phyloP scores from a whole-genome alignment of 345 rosid species.

The Pistacia vera region DNA sequence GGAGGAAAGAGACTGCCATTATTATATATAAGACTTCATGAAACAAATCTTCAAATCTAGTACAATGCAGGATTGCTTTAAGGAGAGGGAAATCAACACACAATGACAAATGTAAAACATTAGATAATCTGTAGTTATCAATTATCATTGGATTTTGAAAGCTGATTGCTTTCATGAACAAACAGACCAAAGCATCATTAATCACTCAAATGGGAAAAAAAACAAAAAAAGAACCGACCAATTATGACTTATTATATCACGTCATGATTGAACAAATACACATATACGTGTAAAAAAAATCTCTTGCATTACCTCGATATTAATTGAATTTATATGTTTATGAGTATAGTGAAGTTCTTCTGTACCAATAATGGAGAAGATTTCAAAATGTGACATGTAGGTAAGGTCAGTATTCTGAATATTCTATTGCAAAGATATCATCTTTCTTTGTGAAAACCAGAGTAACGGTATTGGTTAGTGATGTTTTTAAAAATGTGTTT shows the following conservation, averaged over 20 bases:
- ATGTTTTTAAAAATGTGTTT: slow-evolving; percentile 2
- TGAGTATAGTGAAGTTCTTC: too few species aligned
- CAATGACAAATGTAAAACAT: slow-evolving; percentile 5
- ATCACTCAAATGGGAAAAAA: not conserved
- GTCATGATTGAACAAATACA: too few species aligned
- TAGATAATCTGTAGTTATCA: slow-evolving; percentile 8
- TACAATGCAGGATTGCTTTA: slow-evolving; percentile 3
- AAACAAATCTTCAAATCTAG: not conserved
- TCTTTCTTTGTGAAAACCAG: slow-evolving; percentile 11
- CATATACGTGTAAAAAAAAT: too few species aligned
- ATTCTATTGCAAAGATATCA: not conserved
- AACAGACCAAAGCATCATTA: not conserved
- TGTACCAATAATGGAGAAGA: too few species aligned
- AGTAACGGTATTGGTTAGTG: slow-evolving; percentile 45
- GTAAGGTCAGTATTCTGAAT: not conserved
- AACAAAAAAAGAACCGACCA: not conserved
- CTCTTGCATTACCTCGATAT: too few species aligned
- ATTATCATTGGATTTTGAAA: too few species aligned
- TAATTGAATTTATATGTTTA: too few species aligned
- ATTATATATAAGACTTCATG: not conserved
- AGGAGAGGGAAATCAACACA: not conserved
- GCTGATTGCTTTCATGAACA: not conserved
- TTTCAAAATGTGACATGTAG: too few species aligned
- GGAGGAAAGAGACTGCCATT: slow-evolving; percentile 15
- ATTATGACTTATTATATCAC: too few species aligned